These are phyloP conservation scores for Umbelopsis sp. DNA, from an alignment of 371 early-diverging fungal species.

Conservation along the genomic window DNA sequence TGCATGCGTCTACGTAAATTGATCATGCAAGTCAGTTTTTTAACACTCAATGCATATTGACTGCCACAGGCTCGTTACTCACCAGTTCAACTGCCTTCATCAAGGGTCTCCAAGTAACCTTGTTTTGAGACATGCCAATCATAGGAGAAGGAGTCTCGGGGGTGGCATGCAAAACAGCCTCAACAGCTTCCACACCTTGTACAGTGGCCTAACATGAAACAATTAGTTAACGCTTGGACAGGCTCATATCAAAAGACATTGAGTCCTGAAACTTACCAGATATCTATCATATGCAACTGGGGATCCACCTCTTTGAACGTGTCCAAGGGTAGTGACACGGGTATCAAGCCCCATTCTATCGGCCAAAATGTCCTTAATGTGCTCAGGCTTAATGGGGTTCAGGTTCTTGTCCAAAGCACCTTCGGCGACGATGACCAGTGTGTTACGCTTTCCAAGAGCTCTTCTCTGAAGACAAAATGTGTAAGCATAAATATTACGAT, in stretches of 20 bases:
- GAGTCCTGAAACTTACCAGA: conserved; percentile 30
- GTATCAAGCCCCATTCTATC: conserved; percentile 86
- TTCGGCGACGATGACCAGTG: conserved; percentile 95
- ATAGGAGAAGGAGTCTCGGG: conserved; percentile 84
- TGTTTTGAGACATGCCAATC: conserved; percentile 88
- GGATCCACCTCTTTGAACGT: conserved; percentile 97
- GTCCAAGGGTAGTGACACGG: conserved; percentile 95
- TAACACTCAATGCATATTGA: too few relatives aligned
- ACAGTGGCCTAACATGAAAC: conserved; percentile 52
- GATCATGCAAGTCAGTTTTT: not conserved
- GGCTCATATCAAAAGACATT: not conserved
- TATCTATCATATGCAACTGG: conserved; percentile 94
- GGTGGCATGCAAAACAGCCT: conserved; percentile 80
- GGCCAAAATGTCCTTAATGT: conserved; percentile 80
- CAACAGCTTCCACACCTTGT: conserved; percentile 94
- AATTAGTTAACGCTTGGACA: not conserved
- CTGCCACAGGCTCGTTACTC: conserved; percentile 14
- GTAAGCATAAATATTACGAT: not conserved
- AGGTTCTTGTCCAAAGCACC: conserved; percentile 93
- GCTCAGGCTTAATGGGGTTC: conserved; percentile 85
- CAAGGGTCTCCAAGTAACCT: conserved; percentile 75
- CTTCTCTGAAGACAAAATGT: conserved; percentile 52
- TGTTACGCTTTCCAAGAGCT: conserved; percentile 82
- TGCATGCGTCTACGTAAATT: conserved; percentile 26
- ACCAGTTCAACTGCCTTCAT: conserved; percentile 89